Percentiles rank a stretch among this genome's conserved stretches.
These are phyloP conservation scores for Phycomyces nitens DNA, from an alignment of 192 early-diverging fungal genomes.

Conservation along the genomic window DNA sequence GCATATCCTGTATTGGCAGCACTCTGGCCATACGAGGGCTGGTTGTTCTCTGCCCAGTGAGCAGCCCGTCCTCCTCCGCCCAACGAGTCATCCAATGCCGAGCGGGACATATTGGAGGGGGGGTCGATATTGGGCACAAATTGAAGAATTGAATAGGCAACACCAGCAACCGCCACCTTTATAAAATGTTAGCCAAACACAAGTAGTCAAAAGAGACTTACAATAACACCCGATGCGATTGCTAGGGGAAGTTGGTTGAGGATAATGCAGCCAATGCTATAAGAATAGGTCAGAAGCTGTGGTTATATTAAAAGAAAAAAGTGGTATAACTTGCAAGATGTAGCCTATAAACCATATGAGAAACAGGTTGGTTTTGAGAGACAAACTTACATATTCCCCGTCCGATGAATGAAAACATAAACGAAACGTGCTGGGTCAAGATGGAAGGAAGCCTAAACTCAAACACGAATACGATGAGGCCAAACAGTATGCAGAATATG, in stretches of 20 bases:
- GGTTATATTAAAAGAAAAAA: background rate
- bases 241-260: constrained; percentile 16
- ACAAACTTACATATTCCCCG: constrained; percentile 32
- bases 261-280: constrained; percentile 33
- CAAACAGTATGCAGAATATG: constrained; percentile 28
- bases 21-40: too few species aligned
- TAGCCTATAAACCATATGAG: constrained; percentile 7
- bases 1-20: too few species aligned
- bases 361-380: background rate
- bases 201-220: constrained; percentile 15
- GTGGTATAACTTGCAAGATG: constrained; percentile 20
- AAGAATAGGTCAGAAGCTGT: background rate
- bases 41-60: background rate
- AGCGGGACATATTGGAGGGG: constrained; percentile 26
- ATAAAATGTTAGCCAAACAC: background rate
- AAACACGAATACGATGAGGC: constrained; percentile 25
- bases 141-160: constrained; percentile 14
- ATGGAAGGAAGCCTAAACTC: constrained; percentile 29
- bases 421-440: constrained; percentile 30
- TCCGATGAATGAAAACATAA: constrained; percentile 40
- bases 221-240: constrained; percentile 35
- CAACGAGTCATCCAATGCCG: constrained; percentile 20
- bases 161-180: constrained; percentile 21
- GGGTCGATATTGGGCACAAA: constrained; percentile 22
- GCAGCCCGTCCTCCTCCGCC: constrained; percentile 15